Evolutionary conservation across 1,139 yeast species (phyloP).

Genomic region (Groenewaldozyma auringiensis): DNA sequence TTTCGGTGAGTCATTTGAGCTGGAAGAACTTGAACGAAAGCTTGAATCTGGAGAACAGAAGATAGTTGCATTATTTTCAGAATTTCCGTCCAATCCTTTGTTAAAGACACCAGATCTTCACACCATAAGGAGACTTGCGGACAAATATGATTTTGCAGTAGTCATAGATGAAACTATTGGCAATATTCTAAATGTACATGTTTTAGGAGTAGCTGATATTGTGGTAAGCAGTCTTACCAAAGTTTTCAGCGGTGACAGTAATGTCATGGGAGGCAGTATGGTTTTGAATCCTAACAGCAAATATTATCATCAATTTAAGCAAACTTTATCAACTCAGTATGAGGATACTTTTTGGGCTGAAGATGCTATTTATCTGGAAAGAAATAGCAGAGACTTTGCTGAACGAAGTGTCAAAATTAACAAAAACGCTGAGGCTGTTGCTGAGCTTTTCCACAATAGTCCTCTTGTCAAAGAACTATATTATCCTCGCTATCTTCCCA

Average conservation of each 20-base stretch:
- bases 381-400: slow-evolving; percentile 86
- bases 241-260: slow-evolving; percentile 89
- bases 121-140: slow-evolving; percentile 57
- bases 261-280: slow-evolving; percentile 90
- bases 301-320: slow-evolving; percentile 46
- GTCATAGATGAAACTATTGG: slow-evolving; percentile 94
- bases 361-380: slow-evolving; percentile 85
- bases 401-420: slow-evolving; percentile 61
- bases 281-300: slow-evolving; percentile 64
- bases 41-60: slow-evolving; percentile 51
- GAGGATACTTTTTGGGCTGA: slow-evolving; percentile 84
- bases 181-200: slow-evolving; percentile 76
- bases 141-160: slow-evolving; percentile 62
- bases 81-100: slow-evolving; percentile 89
- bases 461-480: slow-evolving; percentile 49
- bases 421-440: slow-evolving; percentile 53
- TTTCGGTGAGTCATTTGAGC: slow-evolving; percentile 66
- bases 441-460: slow-evolving; percentile 31
- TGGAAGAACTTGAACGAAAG: slow-evolving; percentile 54
- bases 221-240: slow-evolving; percentile 85
- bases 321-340: slow-evolving; percentile 46
- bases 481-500: slow-evolving; percentile 56
- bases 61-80: slow-evolving; percentile 71
- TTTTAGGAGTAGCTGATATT: slow-evolving; percentile 74
- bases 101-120: slow-evolving; percentile 72